Evolutionary conservation across 2,329 filamentous ascomycete species (phyloP).

Genomic region (Colletotrichum nymphaeae): DNA sequence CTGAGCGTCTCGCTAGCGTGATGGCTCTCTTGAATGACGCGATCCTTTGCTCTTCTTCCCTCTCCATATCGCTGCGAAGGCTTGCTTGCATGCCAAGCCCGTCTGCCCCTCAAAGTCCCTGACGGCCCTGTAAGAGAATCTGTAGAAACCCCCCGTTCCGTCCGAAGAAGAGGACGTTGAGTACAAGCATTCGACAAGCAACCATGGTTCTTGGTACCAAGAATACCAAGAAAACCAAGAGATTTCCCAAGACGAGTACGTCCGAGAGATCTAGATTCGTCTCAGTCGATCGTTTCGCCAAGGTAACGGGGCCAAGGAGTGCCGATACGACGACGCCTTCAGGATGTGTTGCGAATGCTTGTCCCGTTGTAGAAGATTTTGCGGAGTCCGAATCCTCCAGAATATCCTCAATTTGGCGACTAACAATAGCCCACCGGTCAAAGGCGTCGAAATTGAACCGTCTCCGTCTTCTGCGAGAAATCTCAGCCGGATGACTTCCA

Average conservation of each 20-base stretch:
- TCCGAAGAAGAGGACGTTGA: neutral
- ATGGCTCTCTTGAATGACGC: neutral
- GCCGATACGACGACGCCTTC: neutral
- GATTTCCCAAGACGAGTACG: neutral
- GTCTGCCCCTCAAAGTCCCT: neutral
- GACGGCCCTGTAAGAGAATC: neutral
- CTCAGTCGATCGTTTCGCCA: slow-evolving; percentile 26
- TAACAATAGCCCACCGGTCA: neutral
- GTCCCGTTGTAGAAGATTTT: neutral
- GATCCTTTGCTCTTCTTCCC: neutral
- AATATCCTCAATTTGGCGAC: neutral
- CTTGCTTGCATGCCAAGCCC: neutral
- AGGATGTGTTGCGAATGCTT: neutral
- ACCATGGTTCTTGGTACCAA: neutral
- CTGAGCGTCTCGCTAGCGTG: neutral
- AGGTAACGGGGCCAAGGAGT: neutral
- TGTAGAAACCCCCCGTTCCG: neutral
- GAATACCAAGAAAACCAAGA: neutral
- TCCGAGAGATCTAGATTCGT: slow-evolving; percentile 8
- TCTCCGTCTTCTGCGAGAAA: neutral
- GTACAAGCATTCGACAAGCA: neutral
- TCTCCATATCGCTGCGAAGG: neutral
- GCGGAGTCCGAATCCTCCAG: neutral
- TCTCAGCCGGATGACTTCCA: neutral
- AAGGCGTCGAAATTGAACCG: neutral